Conservation (phyloP, 768 basidiomycete species). For the Boletus patriciae region DNA sequence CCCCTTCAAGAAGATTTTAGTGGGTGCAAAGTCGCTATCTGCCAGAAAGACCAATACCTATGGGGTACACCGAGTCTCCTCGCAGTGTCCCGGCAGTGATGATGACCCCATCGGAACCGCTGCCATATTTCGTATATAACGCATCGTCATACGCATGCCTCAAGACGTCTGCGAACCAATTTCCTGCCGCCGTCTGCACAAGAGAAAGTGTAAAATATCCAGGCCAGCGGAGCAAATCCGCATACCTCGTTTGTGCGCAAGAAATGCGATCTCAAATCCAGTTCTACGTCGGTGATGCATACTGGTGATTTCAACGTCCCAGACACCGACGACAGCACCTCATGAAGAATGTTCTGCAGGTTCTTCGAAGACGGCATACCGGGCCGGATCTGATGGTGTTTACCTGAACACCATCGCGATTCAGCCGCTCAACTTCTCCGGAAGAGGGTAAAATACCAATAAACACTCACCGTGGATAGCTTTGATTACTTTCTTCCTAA, state of each 20-base stretch:
- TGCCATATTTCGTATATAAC: conserved; percentile 53
- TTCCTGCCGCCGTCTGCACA: conserved; percentile 61
- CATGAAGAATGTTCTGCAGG: conserved; percentile 59
- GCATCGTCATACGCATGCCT: conserved; percentile 80
- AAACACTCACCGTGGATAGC: conserved; percentile 52
- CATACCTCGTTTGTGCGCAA: conserved; percentile 72
- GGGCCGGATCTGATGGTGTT: conserved; percentile 61
- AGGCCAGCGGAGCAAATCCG: not conserved
- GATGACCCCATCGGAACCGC: conserved; percentile 77
- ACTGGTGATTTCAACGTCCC: conserved; percentile 71
- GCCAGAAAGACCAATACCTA: conserved; percentile 47
- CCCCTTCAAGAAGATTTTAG: conserved; percentile 42
- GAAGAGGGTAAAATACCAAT: not conserved
- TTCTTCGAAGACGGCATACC: conserved; percentile 53
- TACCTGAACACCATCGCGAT: conserved; percentile 45
- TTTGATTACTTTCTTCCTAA: conserved; percentile 64
- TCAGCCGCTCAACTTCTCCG: not conserved
- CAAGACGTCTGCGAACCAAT: conserved; percentile 86
- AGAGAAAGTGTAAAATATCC: not conserved
- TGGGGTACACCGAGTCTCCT: conserved; percentile 82
- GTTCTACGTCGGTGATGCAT: conserved; percentile 62
- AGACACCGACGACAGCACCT: conserved; percentile 66
- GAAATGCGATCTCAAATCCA: conserved; percentile 74
- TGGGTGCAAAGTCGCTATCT: not conserved
- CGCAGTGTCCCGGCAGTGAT: conserved; percentile 83